Evolutionary conservation across 163 green algal genomes (phyloP), one percentile per base, ranked within the genome.

Genomic region (Volvox carteri): DNA sequence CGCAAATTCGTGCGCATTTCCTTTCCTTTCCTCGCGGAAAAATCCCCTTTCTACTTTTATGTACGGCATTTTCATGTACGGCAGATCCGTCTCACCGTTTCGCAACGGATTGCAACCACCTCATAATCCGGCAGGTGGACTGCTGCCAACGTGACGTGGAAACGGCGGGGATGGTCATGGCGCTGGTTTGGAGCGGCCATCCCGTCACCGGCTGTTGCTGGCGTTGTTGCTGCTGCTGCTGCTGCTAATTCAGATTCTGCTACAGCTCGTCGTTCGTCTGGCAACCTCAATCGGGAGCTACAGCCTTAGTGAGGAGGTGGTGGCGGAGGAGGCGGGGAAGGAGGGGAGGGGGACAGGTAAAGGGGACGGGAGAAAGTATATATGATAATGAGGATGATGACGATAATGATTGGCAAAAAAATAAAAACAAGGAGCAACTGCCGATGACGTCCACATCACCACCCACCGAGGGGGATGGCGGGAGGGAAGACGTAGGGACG

Each of bases 21-120:
- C n/a, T n/a, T n/a, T n/a, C n/a, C n/a, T n/a, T n/a, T n/a, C n/a
- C n/a, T n/a, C n/a, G n/a, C n/a, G n/a, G n/a, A n/a, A n/a, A n/a
- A n/a, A n/a, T n/a, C n/a, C n/a, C n/a, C n/a, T n/a, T n/a, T n/a
- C n/a, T n/a, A n/a, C n/a, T n/a, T n/a, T n/a, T n/a, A n/a, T n/a
- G n/a, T n/a, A n/a, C n/a, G n/a, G n/a, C n/a, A n/a, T n/a, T n/a
- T n/a, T n/a, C n/a, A n/a, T n/a, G n/a, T n/a, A n/a, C n/a, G n/a
- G n/a, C n/a, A n/a, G n/a, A n/a, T n/a, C 54, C 35, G 25, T 23
- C 78, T 12, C 48, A 87, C 81, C 81, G 81, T 87, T 18, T 87
- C 65, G 48, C 65, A 52, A 5, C 48, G 81, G 6, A 87, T 5
- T 7, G 25, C 65, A 46, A 72, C 46, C 30, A 72, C 81, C 46